phyloP scores from a whole-genome alignment of 2,329 filamentous ascomycete species.

The Colletotrichum sp. region DNA sequence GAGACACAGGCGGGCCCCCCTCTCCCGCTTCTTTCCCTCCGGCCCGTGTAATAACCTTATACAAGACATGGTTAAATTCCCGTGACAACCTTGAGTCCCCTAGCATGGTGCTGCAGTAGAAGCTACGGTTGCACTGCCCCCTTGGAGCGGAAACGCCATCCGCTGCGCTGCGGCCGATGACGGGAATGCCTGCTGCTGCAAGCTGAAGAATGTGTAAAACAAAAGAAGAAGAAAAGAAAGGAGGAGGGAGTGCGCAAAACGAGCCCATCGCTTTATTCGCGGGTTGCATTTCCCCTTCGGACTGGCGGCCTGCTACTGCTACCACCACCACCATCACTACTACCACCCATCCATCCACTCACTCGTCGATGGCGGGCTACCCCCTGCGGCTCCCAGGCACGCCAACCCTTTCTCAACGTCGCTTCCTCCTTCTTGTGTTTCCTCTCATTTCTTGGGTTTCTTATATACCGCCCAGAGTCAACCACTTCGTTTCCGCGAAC shows the following conservation, averaged over 20 bases:
- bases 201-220: neutral
- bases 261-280: neutral
- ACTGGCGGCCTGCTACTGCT: neutral
- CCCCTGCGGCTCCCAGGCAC: neutral
- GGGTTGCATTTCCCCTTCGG: neutral
- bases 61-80: neutral
- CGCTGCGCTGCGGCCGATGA: neutral
- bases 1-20: neutral
- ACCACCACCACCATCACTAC: neutral
- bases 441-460: neutral
- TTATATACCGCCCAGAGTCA: neutral
- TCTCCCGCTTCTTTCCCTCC: neutral
- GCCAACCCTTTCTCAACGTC: neutral
- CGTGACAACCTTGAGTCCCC: neutral
- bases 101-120: neutral
- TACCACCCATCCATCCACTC: neutral
- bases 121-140: neutral
- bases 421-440: neutral
- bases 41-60: constrained; percentile 1
- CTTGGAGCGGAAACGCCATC: neutral
- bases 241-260: neutral
- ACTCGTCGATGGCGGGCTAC: neutral
- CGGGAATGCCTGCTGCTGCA: neutral
- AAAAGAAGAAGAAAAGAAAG: neutral
- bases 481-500: neutral